Base-by-base conservation (phyloP, 202 grass and related monocot species). In the Carex sylvatica region DNA sequence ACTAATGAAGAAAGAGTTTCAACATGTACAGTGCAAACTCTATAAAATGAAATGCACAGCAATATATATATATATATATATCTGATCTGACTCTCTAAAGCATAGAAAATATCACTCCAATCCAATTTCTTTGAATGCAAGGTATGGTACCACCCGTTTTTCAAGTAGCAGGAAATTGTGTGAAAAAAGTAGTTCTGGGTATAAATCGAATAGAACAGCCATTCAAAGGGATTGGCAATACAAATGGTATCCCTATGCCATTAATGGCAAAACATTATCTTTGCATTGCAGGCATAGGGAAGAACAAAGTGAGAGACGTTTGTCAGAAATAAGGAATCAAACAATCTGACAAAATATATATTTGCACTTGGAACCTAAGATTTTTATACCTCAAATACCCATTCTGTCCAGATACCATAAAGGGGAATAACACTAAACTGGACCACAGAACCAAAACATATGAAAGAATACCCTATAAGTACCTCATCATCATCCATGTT, bases 401-500 rank as follows among this genome's bases (percentile, higher is more conserved):
- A 40, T 15, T 0, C 16, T 73, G 20, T 51, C 69, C 42, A 30
- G 70, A 74, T 47, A 74, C 70, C 46, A 74, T 12, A 74, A 68
- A 24, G 70, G 19, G 44, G 5, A 28, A 44, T 46, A 26, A 3
- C 20, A 28, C 70, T 15, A 28, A 53, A 53, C 26, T 77, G 30
- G 18, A 19, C 35, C 53, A 5, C 5, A 58, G 30, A 77, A 9
- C 16, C 8, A 20, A 77, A 77, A 35, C 28, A 77, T 51, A 51
- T 49, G 22, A 33, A 33, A 55, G 44, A 82, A 81, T 10, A 64
- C 11, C 6, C 30, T 80, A 59, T 61, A 67, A 53, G 44, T 82
- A 88, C 87, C 83, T 88, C 87, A 63, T 88, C 87, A 54, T 88
- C 87, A 46, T 89, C 87, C 87, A 89, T 89, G 71, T 77, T 85